phyloP scores from a whole-genome alignment of 228 moss, liverwort and hornwort genomes.

The Sphagnum magellanicum region DNA sequence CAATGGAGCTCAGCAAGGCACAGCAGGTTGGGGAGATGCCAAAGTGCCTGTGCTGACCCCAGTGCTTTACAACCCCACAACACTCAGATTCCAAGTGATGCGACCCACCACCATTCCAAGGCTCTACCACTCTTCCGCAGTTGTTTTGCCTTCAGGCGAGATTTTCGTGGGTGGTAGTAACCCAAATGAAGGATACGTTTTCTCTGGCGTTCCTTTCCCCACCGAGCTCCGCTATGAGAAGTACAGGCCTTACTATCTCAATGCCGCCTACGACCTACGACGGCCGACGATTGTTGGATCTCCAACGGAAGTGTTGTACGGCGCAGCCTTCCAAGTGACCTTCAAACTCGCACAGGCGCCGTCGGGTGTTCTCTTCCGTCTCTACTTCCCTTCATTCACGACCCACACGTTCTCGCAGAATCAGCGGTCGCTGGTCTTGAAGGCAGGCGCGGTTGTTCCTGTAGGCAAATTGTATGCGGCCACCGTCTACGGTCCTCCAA shows the following conservation, averaged over 20 bases:
- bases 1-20: constrained; percentile 15
- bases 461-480: constrained; percentile 7
- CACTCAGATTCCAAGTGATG: constrained; percentile 2
- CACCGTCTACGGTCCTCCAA: constrained; percentile 26
- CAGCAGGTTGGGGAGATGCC: constrained; percentile 16
- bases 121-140: constrained; percentile 30
- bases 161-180: constrained; percentile 23
- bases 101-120: constrained; percentile 14
- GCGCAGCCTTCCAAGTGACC: background rate
- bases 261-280: background rate
- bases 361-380: background rate
- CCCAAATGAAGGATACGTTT: constrained; percentile 12
- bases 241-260: constrained; percentile 34
- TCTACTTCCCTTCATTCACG: constrained; percentile 27
- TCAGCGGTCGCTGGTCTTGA: constrained; percentile 23
- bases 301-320: background rate
- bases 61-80: constrained; percentile 5
- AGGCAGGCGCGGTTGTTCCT: background rate
- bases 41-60: constrained; percentile 12
- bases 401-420: constrained; percentile 28
- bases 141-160: constrained; percentile 13
- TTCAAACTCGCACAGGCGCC: background rate
- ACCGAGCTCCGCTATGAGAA: constrained; percentile 37
- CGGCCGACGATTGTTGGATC: constrained; percentile 11
- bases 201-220: constrained; percentile 11